Base-by-base conservation (phyloP, 164 flowering plant genomes). In the Stephania yunnanensis region DNA sequence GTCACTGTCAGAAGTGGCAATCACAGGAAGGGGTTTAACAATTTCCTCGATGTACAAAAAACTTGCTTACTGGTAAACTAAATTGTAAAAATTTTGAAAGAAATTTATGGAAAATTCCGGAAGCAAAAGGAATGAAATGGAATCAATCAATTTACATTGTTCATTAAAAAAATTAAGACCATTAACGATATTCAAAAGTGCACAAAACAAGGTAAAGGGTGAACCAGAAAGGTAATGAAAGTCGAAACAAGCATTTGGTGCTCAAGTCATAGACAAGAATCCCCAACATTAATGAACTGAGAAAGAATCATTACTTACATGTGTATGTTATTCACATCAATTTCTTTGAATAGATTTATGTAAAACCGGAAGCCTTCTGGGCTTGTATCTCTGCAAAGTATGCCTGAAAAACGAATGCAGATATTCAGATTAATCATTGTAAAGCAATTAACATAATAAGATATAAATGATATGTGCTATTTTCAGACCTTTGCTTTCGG, bases 321-420 rank as follows among this genome's bases (percentile, higher is more conserved):
- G 83, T 87, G 78, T 42, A 89, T 53, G 82, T 92, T 87, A 73
- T 78, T 76, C 45, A 76, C 70, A 78, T 81, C 73, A 70, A 93
- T 85, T 65, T 93, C 99, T 29, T 78, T 82, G 77, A 92, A 95
- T 30, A 93, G 77, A 80, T 93, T 95, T 77, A 88, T 72, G 81
- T 87, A 93, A 84, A 95, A 95, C 68, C 97, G 89, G 76, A 95
- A 91, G 46, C 99, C 99, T 79, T 95, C 97, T 19, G 97, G 89
- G 82, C 97, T 93, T 64, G 88, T 78, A 77, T 95, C 99, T 83
- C 99, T 87, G 85, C 98, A 92, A 6, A 95, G 82, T 42, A 95
- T 75, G 78, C 99, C 99, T 95, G 80, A 75, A 81, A 77, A 6
- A 64, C 36, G 30, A 80, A 52, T 75, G 46, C 25, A 10, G 12